Evolutionary conservation across 805 yeast genomes (phyloP).

Genomic region (Nakazawaea wyomingensis): DNA sequence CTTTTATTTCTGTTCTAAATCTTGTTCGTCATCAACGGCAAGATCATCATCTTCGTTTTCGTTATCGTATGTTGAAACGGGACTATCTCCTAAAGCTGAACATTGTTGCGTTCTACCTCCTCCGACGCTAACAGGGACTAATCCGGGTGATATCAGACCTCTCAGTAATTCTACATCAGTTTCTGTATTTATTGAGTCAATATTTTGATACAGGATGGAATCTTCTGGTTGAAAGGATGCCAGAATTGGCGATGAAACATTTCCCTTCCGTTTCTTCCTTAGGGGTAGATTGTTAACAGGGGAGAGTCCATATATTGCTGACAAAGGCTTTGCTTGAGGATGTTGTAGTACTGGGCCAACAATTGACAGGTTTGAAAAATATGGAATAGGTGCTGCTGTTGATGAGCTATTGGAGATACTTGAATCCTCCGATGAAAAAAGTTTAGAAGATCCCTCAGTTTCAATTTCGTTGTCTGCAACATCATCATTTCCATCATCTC

Average conservation of each 20-base stretch:
- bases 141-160: conserved; percentile 5
- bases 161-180: conserved; percentile 8
- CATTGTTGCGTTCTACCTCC: not conserved
- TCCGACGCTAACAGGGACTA: conserved; percentile 3
- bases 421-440: not conserved
- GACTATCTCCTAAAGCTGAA: conserved; percentile 10
- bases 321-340: not conserved
- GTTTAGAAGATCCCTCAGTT: not conserved
- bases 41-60: conserved; percentile 16
- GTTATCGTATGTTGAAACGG: conserved; percentile 4
- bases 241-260: conserved; percentile 9
- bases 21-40: conserved; percentile 17
- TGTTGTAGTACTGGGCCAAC: not conserved
- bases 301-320: not conserved
- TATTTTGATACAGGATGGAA: not conserved
- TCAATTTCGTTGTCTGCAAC: too few relatives aligned
- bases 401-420: not conserved
- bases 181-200: not conserved
- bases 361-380: not conserved
- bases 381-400: not conserved
- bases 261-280: conserved; percentile 11
- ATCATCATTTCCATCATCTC: too few relatives aligned
- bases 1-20: too few relatives aligned
- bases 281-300: not conserved
- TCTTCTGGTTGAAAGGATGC: conserved; percentile 4